A percentile compares a stretch with the other conserved stretches of the same genome.
These are phyloP conservation scores for Pleurotus tuoliensis DNA, from an alignment of 768 basidiomycete genomes.

Conservation along the genomic window DNA sequence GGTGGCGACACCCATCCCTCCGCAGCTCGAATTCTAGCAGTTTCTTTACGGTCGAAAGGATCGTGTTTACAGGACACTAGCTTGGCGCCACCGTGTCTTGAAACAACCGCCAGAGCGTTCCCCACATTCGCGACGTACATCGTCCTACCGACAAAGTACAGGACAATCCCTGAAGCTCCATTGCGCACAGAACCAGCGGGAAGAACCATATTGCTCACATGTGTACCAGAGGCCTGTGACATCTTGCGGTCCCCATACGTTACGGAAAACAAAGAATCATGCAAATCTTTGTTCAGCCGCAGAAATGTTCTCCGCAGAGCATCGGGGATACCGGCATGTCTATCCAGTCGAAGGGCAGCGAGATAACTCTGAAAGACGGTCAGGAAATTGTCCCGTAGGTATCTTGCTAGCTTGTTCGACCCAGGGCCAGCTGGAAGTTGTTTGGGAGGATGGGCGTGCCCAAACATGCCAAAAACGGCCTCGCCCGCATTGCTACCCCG, in stretches of 20 bases:
- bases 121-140: constrained; percentile 91
- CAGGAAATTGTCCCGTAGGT: constrained; percentile 78
- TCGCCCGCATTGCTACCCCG: constrained; percentile 63
- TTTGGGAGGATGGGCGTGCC: constrained; percentile 54
- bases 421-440: constrained; percentile 38
- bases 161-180: constrained; percentile 82
- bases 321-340: constrained; percentile 57
- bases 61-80: constrained; percentile 80
- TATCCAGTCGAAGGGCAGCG: constrained; percentile 38
- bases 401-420: constrained; percentile 75
- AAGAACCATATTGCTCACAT: constrained; percentile 22
- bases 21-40: constrained; percentile 79
- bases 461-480: constrained; percentile 96
- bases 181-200: constrained; percentile 56
- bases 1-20: constrained; percentile 94
- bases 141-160: constrained; percentile 77
- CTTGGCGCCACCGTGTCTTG: constrained; percentile 68
- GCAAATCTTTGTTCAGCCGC: constrained; percentile 75
- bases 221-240: constrained; percentile 57
- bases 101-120: constrained; percentile 83
- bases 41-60: constrained; percentile 85
- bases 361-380: constrained; percentile 59
- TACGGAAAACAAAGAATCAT: constrained; percentile 50
- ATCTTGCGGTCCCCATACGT: constrained; percentile 51
- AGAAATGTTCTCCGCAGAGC: constrained; percentile 88